phyloP scores from a whole-genome alignment of 441 rosid genomes.

The Syzygium syzygioides region DNA sequence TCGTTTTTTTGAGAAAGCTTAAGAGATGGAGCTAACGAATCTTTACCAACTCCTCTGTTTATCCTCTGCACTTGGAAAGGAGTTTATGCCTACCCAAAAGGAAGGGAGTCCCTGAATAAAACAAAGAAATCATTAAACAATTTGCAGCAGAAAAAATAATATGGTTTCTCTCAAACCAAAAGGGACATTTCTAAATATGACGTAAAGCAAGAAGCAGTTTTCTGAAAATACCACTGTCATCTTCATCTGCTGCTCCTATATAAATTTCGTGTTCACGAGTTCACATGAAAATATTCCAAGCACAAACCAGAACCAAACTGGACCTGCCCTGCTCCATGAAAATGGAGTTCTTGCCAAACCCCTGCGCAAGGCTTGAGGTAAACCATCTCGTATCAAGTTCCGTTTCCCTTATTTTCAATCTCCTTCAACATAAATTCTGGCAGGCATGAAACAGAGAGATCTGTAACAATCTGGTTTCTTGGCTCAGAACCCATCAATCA shows the following conservation, averaged over 20 bases:
- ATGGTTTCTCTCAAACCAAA: neutral
- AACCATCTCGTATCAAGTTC: neutral
- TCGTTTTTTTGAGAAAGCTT: neutral
- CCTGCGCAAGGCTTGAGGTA: neutral
- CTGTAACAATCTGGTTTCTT: neutral
- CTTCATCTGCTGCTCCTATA: neutral
- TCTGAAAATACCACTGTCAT: neutral
- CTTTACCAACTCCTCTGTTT: neutral
- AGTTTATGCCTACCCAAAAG: neutral
- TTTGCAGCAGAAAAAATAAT: neutral
- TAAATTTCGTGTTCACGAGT: neutral
- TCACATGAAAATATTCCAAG: neutral
- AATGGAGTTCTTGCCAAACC: neutral
- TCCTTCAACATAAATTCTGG: neutral
- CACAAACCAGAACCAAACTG: neutral
- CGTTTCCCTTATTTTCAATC: neutral
- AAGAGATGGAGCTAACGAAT: neutral
- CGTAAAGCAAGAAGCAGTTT: neutral
- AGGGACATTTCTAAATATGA: neutral
- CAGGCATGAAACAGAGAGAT: neutral
- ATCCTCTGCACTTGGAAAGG: neutral
- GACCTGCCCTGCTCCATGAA: neutral
- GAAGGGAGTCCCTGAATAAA: neutral
- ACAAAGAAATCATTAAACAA: neutral
- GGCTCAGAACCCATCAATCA: neutral